Evolutionary conservation across 2,329 filamentous ascomycete genomes (phyloP).

Genomic region (Colletotrichum trifolii): DNA sequence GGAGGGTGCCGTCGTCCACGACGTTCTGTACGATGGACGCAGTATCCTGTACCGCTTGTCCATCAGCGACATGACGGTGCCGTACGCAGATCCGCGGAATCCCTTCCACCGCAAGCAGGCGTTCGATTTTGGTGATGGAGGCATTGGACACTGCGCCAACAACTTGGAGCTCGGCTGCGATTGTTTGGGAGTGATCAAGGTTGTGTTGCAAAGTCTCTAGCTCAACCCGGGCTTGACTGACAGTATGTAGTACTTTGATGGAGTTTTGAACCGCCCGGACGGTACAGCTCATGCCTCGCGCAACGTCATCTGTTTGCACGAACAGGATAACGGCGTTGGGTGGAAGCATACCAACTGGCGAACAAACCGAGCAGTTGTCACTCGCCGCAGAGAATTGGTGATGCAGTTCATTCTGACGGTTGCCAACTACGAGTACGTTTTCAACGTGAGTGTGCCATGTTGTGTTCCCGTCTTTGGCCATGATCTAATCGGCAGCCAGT

Average conservation of each 20-base stretch:
- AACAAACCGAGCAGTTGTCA: conserved; percentile 70
- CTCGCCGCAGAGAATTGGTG: conserved; percentile 39
- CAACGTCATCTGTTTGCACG: conserved; percentile 72
- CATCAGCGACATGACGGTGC: conserved; percentile 63
- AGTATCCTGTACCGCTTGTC: conserved; percentile 67
- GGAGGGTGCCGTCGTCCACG: conserved; percentile 69
- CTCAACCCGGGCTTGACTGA: too few relatives aligned
- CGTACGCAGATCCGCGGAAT: conserved; percentile 44
- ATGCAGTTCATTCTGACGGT: conserved; percentile 46
- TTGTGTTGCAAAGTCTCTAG: background rate
- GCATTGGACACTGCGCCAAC: conserved; percentile 73
- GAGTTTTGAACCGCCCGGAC: conserved; percentile 61
- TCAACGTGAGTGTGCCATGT: conserved; percentile 49
- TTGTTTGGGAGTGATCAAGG: conserved; percentile 61
- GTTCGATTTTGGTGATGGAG: conserved; percentile 76
- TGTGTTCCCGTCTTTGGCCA: background rate
- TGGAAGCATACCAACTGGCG: conserved; percentile 79
- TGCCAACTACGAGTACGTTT: conserved; percentile 77
- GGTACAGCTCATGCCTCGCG: conserved; percentile 67
- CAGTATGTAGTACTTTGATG: conserved; percentile 59
- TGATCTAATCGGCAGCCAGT: conserved; percentile 41
- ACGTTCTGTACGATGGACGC: conserved; percentile 67
- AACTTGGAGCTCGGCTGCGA: conserved; percentile 66
- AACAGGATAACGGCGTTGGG: conserved; percentile 75
- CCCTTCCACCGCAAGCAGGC: conserved; percentile 72